These are phyloP conservation scores for Boletus reticuloceps DNA, from an alignment of 768 basidiomycete genomes.

Conservation along the genomic window DNA sequence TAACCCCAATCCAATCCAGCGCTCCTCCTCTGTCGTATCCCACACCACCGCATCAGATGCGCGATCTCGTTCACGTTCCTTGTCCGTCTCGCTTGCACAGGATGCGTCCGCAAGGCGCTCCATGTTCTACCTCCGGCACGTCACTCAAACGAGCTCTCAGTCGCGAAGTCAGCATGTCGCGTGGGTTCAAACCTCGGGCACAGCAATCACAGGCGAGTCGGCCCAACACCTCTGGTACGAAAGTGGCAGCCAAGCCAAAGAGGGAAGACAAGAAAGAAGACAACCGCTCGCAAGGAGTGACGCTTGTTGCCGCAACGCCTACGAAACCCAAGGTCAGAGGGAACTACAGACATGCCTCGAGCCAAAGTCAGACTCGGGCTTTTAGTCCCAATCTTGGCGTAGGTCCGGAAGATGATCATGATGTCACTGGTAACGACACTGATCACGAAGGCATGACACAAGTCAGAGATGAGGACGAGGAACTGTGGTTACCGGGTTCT, in stretches of 20 bases:
- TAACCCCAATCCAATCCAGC: conserved; percentile 17
- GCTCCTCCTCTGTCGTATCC: conserved; percentile 22
- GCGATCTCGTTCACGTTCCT: conserved; percentile 54
- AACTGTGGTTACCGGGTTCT: conserved; percentile 38
- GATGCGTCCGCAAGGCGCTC: conserved; percentile 46
- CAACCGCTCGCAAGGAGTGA: conserved; percentile 16
- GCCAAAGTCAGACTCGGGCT: conserved; percentile 9
- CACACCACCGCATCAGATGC: conserved; percentile 18
- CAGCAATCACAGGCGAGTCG: conserved; percentile 12
- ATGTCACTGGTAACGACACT: not conserved
- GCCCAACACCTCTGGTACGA: conserved; percentile 15
- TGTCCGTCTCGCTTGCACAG: conserved; percentile 69
- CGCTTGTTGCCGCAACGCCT: conserved; percentile 57
- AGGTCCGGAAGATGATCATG: not conserved
- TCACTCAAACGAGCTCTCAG: conserved; percentile 55
- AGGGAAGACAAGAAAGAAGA: conserved; percentile 7
- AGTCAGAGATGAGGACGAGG: conserved; percentile 26
- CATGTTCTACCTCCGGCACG: conserved; percentile 32
- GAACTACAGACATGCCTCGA: not conserved
- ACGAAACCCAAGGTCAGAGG: conserved; percentile 33
- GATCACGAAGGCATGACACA: conserved; percentile 4
- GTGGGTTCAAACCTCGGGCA: conserved; percentile 55
- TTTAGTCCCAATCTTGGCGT: conserved; percentile 1
- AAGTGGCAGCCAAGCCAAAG: conserved; percentile 9
- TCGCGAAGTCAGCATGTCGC: conserved; percentile 76